Percentiles rank a stretch among this genome's conserved stretches.
phyloP scores from a whole-genome alignment of 176 grass and related monocot species.

The Rhynchospora tenuis region DNA sequence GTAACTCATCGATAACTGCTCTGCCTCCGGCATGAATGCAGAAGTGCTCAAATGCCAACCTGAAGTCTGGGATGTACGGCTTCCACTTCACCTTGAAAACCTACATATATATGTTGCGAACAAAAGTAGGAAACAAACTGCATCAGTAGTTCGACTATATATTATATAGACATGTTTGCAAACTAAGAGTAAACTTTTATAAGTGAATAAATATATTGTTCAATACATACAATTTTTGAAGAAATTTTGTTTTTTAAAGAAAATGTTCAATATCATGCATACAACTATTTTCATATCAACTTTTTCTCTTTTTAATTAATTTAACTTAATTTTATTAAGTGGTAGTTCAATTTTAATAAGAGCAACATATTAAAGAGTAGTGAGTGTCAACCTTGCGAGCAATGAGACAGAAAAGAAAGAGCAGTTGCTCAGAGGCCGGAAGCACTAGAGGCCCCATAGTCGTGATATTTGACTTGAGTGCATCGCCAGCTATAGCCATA shows the following conservation, averaged over 20 bases:
- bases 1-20: constrained; percentile 93
- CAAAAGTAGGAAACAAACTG: not conserved
- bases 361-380: not conserved
- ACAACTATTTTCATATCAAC: no score
- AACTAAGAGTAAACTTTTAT: no score
- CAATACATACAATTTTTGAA: no score
- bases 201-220: no score
- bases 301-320: no score
- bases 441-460: constrained; percentile 57
- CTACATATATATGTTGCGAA: not conserved
- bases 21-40: constrained; percentile 89
- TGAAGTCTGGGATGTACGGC: constrained; percentile 82
- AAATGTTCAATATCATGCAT: no score
- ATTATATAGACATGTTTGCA: no score
- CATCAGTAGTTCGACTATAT: not conserved
- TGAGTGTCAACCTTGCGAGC: constrained; percentile 19
- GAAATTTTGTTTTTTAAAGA: no score
- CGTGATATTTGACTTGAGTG: constrained; percentile 73
- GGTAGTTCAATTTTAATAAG: not conserved
- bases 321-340: no score
- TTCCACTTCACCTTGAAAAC: constrained; percentile 41
- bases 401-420: constrained; percentile 62
- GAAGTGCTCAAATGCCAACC: constrained; percentile 91
- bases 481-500: constrained; percentile 64
- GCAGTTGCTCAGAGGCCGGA: constrained; percentile 66